Evolutionary conservation across 345 rosid species (phyloP).

Genomic region (Clausena lansium): DNA sequence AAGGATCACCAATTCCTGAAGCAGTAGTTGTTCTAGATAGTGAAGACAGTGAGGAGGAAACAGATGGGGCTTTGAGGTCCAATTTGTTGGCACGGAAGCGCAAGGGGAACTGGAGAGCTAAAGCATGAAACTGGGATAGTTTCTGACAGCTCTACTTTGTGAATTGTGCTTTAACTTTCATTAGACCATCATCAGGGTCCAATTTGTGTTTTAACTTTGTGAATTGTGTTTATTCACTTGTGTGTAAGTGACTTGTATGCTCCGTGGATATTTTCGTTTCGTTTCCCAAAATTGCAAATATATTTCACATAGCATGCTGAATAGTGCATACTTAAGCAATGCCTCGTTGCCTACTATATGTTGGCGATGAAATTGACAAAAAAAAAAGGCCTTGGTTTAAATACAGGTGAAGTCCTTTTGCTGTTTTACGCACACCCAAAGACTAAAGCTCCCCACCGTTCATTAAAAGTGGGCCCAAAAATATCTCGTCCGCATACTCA

Average conservation of each 20-base stretch:
- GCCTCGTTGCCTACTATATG: no score
- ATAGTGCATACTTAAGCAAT: not conserved
- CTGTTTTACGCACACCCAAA: no score
- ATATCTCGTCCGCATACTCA: not conserved
- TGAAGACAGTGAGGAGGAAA: conserved; percentile 75
- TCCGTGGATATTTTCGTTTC: not conserved
- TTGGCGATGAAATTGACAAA: no score
- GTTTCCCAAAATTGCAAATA: not conserved
- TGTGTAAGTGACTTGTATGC: not conserved
- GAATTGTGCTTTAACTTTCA: not conserved
- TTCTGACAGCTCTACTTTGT: not conserved
- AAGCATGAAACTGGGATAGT: conserved; percentile 18
- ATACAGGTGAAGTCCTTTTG: no score
- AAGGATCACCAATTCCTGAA: conserved; percentile 39
- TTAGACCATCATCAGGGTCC: no score
- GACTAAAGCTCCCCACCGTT: not conserved
- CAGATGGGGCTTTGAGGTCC: conserved; percentile 25
- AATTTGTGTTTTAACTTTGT: no score
- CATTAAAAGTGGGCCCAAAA: not conserved
- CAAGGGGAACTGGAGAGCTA: conserved; percentile 24
- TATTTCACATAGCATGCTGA: not conserved
- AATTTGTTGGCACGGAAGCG: conserved; percentile 37
- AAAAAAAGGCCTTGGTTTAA: no score
- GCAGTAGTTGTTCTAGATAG: conserved; percentile 63
- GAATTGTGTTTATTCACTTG: not conserved